Evolutionary conservation across 1,139 yeast species (phyloP).

Genomic region (Sugiyamaella sp.): DNA sequence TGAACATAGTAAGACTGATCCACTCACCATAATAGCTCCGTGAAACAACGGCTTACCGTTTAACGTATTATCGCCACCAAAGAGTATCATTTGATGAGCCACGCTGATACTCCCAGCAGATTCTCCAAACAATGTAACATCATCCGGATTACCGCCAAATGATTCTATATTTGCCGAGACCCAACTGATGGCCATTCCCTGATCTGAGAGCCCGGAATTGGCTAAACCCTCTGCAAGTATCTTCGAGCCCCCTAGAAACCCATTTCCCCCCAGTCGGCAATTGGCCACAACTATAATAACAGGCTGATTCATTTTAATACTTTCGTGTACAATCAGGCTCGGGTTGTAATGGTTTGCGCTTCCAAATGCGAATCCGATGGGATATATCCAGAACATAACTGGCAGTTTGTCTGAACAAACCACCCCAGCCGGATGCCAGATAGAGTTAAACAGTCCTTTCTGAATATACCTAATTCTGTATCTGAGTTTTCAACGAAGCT

Average conservation of each 20-base stretch:
- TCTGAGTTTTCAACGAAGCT: background rate
- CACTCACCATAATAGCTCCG: conserved; percentile 37
- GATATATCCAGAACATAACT: conserved; percentile 44
- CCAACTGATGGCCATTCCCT: conserved; percentile 44
- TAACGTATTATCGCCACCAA: conserved; percentile 31
- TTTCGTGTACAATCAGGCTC: conserved; percentile 27
- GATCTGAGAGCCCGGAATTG: conserved; percentile 45
- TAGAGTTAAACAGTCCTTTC: conserved; percentile 34
- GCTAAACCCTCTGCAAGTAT: conserved; percentile 31
- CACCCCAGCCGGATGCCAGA: conserved; percentile 29
- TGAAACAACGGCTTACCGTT: conserved; percentile 33
- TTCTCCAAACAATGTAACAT: conserved; percentile 44
- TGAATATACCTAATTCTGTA: background rate
- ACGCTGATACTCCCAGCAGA: conserved; percentile 45
- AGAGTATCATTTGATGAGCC: conserved; percentile 36
- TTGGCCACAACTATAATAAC: conserved; percentile 33
- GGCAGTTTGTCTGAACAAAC: conserved; percentile 33
- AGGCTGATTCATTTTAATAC: conserved; percentile 31
- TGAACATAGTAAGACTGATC: conserved; percentile 24
- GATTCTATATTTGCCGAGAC: conserved; percentile 38
- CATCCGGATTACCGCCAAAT: conserved; percentile 46
- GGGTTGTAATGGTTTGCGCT: conserved; percentile 24
- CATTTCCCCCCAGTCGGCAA: conserved; percentile 43
- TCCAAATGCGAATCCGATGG: conserved; percentile 42
- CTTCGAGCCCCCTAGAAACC: conserved; percentile 40